Evolutionary conservation across 306 rosid species (phyloP).

Genomic region (Citrullus colocynthis): DNA sequence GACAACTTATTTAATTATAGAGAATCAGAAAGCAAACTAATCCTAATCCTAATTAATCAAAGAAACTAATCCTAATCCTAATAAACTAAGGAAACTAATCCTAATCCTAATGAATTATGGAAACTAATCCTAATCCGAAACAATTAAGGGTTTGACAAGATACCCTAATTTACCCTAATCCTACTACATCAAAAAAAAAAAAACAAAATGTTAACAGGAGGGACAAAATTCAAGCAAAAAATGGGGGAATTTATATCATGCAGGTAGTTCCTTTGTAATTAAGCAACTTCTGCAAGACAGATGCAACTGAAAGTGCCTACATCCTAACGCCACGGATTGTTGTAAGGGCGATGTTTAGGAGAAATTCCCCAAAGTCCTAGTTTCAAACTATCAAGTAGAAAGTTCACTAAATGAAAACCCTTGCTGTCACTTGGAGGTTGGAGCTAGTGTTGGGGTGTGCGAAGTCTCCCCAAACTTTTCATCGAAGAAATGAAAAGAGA

Average conservation of each 20-base stretch:
- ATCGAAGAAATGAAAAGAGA: no score
- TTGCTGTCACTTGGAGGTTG: background rate
- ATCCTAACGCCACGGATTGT: background rate
- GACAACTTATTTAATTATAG: no score
- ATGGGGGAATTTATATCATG: background rate
- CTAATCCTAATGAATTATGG: no score
- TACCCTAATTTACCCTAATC: no score
- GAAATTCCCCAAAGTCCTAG: background rate
- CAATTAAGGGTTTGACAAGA: no score
- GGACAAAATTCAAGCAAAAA: slow-evolving; percentile 1
- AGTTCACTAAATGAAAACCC: background rate
- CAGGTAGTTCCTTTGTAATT: background rate
- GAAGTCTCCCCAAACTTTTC: background rate
- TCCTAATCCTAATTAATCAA: no score
- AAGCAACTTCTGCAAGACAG: background rate
- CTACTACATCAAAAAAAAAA: no score
- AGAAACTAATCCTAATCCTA: no score
- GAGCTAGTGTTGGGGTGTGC: background rate
- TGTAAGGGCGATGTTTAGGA: background rate
- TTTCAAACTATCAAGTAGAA: background rate
- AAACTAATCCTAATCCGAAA: no score
- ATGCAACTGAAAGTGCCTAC: background rate
- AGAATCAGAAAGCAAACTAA: no score
- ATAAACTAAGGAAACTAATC: no score
- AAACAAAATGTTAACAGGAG: background rate